Evolutionary conservation across 2,329 filamentous ascomycete genomes (phyloP), one percentile per base, ranked within the genome.

Genomic region (Alternaria brassicae): DNA sequence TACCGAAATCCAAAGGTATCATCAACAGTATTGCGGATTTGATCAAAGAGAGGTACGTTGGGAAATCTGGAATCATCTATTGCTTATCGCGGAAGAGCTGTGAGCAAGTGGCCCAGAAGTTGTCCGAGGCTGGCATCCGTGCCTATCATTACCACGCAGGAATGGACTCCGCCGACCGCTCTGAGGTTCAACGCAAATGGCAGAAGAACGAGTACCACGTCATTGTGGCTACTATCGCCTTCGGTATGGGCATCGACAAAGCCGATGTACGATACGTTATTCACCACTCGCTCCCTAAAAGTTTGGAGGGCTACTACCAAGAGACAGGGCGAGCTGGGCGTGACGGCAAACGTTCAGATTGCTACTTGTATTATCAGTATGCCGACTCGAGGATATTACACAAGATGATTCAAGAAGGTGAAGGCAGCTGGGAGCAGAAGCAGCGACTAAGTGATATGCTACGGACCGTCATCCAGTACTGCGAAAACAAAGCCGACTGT

Each of bases 171-270:
- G 80, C 85, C 4, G 86, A 91, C 51, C 94, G 94, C 74, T 83
- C 84, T 1, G 76, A 84, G 6, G 85, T 95, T 4, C 94, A 98
- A 76, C 85, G 85, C 60, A 78, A 88, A 28, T 99, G 95, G 95
- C 95, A 99, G 76, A 81, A 80, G 41, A 92, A 93, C 6, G 80
- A 83, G 51, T 86, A 89, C 70, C 91, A 97, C 67, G 91, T 99
- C 32, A 96, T 99, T 41, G 95, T 99, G 49, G 96, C 95, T 19
- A 99, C 95, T 0, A 98, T 99, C 76, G 95, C 95, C 23, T 99
- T 99, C 74, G 95, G 95, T 6, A 99, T 99, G 95, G 95, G 95
- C n/a, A 99, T 99, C 66, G 95, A 99, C 81, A 99, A 99, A 77
- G 87, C 93, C 0, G 91, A 99, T 75, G 95, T 99, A 47, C 91